Base-by-base conservation (phyloP, 192 early-diverging fungal species). In the Oehlia diaphana region DNA sequence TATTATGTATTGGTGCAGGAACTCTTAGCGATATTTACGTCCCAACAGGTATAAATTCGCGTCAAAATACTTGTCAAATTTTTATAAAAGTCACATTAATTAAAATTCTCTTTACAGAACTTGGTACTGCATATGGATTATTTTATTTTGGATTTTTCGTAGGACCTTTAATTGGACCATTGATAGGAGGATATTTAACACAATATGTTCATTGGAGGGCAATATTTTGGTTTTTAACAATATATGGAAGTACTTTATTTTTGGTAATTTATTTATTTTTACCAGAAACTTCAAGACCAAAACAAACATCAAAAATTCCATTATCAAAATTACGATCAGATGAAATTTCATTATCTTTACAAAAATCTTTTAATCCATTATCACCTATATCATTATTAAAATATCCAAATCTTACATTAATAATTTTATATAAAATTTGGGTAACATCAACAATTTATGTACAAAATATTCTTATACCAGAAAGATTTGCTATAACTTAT, bases 141-240 rank as follows among this genome's bases (percentile, higher is more conserved):
- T 85, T 73, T 44, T 85, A 82, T 63, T 61, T 85, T 2, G 84
- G 84, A 26, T 80, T 82, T 9, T 44, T 85, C 8, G 28, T 85
- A 19, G 84, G 81, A 2, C 80, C 83, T 28, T 80, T 84, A 81
- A 65, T 80, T 50, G 83, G 83, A 50, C 83, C 83, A 13, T 74
- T 84, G 35, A 80, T 84, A 28, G 83, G 83, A 78, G 83, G 83
- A 31, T 79, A 80, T 21, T 37, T 84, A 9, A 72, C 83, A 65
- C 23, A 65, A 28, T 65, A 65, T 65, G 2, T 65, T 31, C 23
- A 31, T 28, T 65, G 64, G 64, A 65, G 64, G 26, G n/a, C n/a
- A 13, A 65, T 65, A 65, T 65, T 65, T 65, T 65, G 64, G 64
- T 65, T 65, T 26, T 65, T 65, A 65, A 65, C 64, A 26, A 65